Evolutionary conservation across 352 stramenopile genomes (phyloP), one percentile per base, ranked within the genome.

Genomic region (Globisporangium irregulare): DNA sequence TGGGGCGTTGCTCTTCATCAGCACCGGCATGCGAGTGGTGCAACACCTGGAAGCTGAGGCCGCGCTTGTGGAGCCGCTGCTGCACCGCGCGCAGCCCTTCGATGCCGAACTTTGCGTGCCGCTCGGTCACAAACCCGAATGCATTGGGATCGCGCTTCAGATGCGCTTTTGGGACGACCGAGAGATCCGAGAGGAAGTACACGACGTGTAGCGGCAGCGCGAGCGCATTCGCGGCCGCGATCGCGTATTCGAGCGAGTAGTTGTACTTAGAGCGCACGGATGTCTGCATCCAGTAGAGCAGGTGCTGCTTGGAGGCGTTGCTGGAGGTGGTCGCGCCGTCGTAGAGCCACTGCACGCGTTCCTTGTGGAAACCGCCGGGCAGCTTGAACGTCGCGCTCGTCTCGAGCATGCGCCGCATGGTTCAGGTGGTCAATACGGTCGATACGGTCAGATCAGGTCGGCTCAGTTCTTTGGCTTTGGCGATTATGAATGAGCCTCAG

Each of bases 201-300:
- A 95, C 77, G 38, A 95, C 84, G 63, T 90, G 82, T 50, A 95
- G 71, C 53, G 88, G 88, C 43, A 93, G 64, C 22, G 82, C 58
- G 7, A 95, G 71, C 36, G 78, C 76, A 20, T 89, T 89, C 15
- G 88, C 86, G 1, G 80, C 82, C 1, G 83, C 79, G 38, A 95
- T 78, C 1, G 88, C 86, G 48, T 84, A 92, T 67, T 95, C 84
- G 25, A 95, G 77, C 55, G 86, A 73, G 71, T 93, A 94, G 66
- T 95, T 95, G 75, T 92, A 87, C 57, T 89, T 86, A 29, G 84
- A 74, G 50, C 88, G 88, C 71, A 94, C 82, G 1, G 85, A 89
- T 53, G 86, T 93, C 67, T 95, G 88, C 88, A 95, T 95, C 88
- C 88, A 95, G 74, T 95, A 95, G 66, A 95, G 74, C 53, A 95